Base-by-base conservation (phyloP, 495 filamentous ascomycete species). In the Pyronema omphalodes region DNA sequence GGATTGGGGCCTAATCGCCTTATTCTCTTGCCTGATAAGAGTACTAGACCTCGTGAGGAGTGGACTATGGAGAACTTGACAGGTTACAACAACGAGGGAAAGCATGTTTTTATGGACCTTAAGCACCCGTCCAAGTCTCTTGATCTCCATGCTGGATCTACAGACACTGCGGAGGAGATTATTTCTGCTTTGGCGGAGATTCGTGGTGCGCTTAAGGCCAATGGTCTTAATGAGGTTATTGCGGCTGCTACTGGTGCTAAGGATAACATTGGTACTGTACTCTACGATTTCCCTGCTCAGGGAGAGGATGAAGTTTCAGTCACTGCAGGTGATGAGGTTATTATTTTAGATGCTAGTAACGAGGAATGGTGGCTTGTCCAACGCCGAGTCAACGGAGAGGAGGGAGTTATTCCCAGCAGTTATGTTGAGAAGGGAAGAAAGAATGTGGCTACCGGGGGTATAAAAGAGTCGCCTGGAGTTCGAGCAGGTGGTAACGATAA, bases 341-440 rank as follows among this genome's bases (percentile, higher is more conserved):
- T 93, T 48, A 73, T 99, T 51, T 61, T 95, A 39, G 89, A 99
- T 63, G 88, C 93, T 65, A 77, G 72, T 53, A 94, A 88, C 51
- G 88, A 94, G 44, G 91, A 99, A 65, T 99, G 91, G 91, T 96
- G 93, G 89, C 83, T 88, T 73, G 88, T 99, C 9, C 79, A 84
- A 46, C 78, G 88, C 34, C 57, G 93, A 47, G 88, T 87, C 71
- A 95, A 88, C 66, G 84, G 85, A 45, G 86, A 84, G 63, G 85
- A 93, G 66, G 93, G 91, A n/a, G 91, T 96, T 9, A 88, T 99
- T n/a, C 91, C 91, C 4, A 88, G 86, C 70, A 93, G 84, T 68
- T 99, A 95, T 67, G 81, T 96, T 49, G 91, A 99, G 66, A 71
- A 56, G 29, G 63, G 63, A 34, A 58, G 63, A 44, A 58, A 47